phyloP scores from a whole-genome alignment of 352 stramenopile species.

The Phytophthora ohioensis region DNA sequence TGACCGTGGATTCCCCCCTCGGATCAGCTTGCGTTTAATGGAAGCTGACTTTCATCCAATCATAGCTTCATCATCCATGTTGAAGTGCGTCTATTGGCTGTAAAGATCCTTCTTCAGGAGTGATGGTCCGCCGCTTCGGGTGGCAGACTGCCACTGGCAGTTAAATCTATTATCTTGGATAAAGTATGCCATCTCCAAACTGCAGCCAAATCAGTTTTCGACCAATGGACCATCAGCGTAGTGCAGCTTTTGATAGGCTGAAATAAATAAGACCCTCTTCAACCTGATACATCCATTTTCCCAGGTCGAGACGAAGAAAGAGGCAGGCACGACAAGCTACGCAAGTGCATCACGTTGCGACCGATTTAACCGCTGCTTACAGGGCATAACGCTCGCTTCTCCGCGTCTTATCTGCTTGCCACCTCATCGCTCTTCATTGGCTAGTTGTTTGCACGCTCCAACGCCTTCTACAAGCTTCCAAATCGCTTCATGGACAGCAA shows the following conservation, averaged over 20 bases:
- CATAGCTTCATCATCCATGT: slow-evolving; percentile 2
- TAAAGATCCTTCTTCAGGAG: slow-evolving; percentile 38
- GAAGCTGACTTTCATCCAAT: slow-evolving; percentile 38
- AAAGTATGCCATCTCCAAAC: neutral
- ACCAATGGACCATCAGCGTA: slow-evolving; percentile 27
- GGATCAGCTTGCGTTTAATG: slow-evolving; percentile 17
- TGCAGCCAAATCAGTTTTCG: slow-evolving; percentile 31
- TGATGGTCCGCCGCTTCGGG: slow-evolving; percentile 30
- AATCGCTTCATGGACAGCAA: slow-evolving; percentile 47
- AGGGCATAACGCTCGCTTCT: slow-evolving; percentile 11
- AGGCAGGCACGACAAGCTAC: neutral
- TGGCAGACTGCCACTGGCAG: slow-evolving; percentile 3
- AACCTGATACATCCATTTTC: slow-evolving; percentile 31
- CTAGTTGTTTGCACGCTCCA: neutral
- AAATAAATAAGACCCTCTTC: slow-evolving; percentile 22
- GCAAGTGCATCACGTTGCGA: neutral
- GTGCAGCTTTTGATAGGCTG: slow-evolving; percentile 5
- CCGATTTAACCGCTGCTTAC: slow-evolving; percentile 6
- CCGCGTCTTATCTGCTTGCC: slow-evolving; percentile 8
- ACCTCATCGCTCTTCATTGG: neutral
- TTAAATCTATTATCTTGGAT: slow-evolving; percentile 3
- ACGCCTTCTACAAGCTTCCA: slow-evolving; percentile 10
- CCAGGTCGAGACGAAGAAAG: slow-evolving; percentile 14
- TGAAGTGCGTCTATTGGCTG: slow-evolving; percentile 38
- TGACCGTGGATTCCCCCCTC: slow-evolving; percentile 41